Evolutionary conservation across 148 eudicot genomes (phyloP).

Genomic region (Rhododendron henanense): DNA sequence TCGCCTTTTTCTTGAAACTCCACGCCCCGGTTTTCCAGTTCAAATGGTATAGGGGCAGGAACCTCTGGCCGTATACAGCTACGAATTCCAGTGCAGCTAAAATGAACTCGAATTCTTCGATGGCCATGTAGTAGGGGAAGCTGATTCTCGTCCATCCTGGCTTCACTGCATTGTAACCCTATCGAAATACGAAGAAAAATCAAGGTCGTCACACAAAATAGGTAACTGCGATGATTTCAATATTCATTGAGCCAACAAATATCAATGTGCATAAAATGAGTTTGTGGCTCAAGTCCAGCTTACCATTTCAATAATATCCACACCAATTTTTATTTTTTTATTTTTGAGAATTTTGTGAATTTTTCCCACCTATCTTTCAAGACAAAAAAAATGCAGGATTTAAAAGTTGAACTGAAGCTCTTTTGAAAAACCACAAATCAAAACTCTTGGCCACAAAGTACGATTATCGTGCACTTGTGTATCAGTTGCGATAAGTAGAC

Average conservation of each 20-base stretch:
- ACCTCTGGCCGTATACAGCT: slow-evolving; percentile 52
- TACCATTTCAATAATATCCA: too few relatives aligned
- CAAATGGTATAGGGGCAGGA: slow-evolving; percentile 47
- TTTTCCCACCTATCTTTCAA: too few relatives aligned
- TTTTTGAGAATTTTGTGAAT: too few relatives aligned
- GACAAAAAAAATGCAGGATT: too few relatives aligned
- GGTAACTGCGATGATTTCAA: neutral
- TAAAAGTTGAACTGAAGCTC: too few relatives aligned
- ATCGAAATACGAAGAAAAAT: neutral
- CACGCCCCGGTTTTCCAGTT: slow-evolving; percentile 65
- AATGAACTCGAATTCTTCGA: slow-evolving; percentile 62
- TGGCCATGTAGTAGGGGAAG: slow-evolving; percentile 52
- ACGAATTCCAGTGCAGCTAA: slow-evolving; percentile 56
- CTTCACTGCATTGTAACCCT: slow-evolving; percentile 46
- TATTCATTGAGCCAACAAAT: neutral
- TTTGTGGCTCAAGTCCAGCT: too few relatives aligned
- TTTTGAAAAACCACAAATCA: too few relatives aligned
- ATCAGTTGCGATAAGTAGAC: neutral
- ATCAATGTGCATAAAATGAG: too few relatives aligned
- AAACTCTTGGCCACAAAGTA: neutral
- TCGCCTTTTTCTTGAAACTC: slow-evolving; percentile 34
- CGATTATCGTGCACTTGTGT: neutral
- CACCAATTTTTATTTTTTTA: too few relatives aligned
- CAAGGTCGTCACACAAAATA: neutral
- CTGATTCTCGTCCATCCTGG: slow-evolving; percentile 54